A percentile compares a stretch with the other conserved stretches of the same genome.
These are phyloP conservation scores for Vaccinium corymbosum DNA, from an alignment of 148 eudicot genomes.

Conservation along the genomic window DNA sequence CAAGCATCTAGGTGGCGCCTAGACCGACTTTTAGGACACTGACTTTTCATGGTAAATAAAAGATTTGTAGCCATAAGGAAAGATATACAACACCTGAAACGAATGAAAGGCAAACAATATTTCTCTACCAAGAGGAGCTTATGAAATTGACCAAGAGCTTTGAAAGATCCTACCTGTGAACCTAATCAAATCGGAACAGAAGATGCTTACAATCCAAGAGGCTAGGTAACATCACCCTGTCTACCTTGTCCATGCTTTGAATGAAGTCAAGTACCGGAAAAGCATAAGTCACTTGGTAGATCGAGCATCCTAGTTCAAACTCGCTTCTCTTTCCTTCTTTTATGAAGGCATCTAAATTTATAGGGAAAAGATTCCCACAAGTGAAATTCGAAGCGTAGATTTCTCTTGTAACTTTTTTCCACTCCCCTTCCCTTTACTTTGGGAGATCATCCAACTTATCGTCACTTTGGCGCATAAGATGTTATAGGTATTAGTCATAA, in stretches of 20 bases:
- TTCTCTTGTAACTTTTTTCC: not conserved
- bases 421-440: not conserved
- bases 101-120: not conserved
- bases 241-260: not conserved
- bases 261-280: not conserved
- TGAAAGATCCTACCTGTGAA: not conserved
- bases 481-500: not conserved
- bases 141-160: not conserved
- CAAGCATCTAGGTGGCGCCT: no score
- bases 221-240: not conserved
- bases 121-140: no score
- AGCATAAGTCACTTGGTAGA: not conserved
- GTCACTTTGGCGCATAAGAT: not conserved
- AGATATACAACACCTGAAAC: not conserved
- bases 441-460: not conserved
- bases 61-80: not conserved
- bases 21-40: no score
- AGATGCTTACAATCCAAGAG: not conserved
- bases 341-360: not conserved
- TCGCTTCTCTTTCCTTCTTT: not conserved
- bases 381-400: not conserved
- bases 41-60: not conserved
- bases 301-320: not conserved
- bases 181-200: not conserved
- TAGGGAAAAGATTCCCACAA: not conserved